Percentiles rank a stretch among this genome's conserved stretches.
Conservation (phyloP, 1,284 basidiomycete genomes). For the Apiotrichum veenhuisii region DNA sequence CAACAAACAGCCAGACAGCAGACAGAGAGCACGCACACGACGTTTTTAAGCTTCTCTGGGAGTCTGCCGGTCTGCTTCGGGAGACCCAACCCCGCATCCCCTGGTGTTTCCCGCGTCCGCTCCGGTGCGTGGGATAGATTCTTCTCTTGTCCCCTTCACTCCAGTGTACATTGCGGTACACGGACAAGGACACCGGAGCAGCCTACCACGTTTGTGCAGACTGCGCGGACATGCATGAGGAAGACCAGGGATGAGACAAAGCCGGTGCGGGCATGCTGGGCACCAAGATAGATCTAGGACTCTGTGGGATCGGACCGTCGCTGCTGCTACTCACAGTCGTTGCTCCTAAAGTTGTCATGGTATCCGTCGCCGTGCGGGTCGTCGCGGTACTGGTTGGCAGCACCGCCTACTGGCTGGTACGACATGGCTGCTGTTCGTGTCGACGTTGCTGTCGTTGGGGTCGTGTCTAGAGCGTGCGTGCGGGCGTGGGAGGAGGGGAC, state of each 20-base stretch:
- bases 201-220: background rate
- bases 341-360: conserved; percentile 2
- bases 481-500: conserved; percentile 8
- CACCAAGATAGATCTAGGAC: too few relatives aligned
- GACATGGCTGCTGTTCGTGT: background rate
- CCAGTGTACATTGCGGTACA: background rate
- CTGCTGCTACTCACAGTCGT: conserved; percentile 16
- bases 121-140: background rate
- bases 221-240: too few relatives aligned
- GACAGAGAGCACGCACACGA: too few relatives aligned
- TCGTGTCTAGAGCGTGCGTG: conserved; percentile 5
- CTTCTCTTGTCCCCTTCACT: background rate
- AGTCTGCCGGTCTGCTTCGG: too few relatives aligned
- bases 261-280: too few relatives aligned
- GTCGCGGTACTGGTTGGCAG: conserved; percentile 13
- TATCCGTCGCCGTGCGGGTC: conserved; percentile 1
- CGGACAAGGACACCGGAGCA: too few relatives aligned
- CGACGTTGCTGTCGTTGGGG: background rate
- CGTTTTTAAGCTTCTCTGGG: too few relatives aligned
- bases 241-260: too few relatives aligned
- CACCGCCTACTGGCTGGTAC: conserved; percentile 14
- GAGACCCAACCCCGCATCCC: too few relatives aligned
- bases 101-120: background rate
- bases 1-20: too few relatives aligned
- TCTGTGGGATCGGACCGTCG: too few relatives aligned